These are phyloP conservation scores for Ganoderma resinaceum DNA, from an alignment of 1,284 basidiomycete species.

Conservation along the genomic window DNA sequence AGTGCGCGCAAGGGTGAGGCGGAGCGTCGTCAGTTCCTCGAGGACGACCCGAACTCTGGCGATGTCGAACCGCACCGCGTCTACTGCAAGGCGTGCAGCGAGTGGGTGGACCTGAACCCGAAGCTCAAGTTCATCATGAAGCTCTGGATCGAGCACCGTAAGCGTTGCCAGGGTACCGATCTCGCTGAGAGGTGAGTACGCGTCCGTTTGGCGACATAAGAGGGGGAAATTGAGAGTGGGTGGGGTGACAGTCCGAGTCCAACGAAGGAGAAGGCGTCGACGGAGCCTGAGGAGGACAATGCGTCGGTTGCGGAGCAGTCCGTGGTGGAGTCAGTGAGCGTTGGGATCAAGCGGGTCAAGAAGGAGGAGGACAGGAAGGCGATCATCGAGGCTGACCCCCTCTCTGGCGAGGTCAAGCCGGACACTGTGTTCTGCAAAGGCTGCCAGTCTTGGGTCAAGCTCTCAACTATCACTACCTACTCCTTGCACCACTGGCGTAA, in stretches of 20 bases:
- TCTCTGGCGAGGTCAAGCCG: conserved; percentile 53
- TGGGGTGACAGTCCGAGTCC: conserved; percentile 20
- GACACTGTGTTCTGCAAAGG: conserved; percentile 61
- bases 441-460: conserved; percentile 66
- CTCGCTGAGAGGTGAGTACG: conserved; percentile 31
- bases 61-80: conserved; percentile 60
- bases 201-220: conserved; percentile 2
- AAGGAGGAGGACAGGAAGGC: conserved; percentile 55
- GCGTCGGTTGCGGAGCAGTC: conserved; percentile 32
- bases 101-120: conserved; percentile 59
- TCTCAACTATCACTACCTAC: conserved; percentile 52
- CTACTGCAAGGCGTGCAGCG: conserved; percentile 61
- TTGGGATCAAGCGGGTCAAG: conserved; percentile 34
- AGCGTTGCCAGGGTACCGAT: conserved; percentile 45
- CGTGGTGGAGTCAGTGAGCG: conserved; percentile 20
- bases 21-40: conserved; percentile 67
- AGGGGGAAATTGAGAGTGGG: not conserved
- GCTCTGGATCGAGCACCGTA: conserved; percentile 64
- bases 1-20: conserved; percentile 55
- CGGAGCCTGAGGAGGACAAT: conserved; percentile 36
- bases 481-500: conserved; percentile 55
- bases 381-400: conserved; percentile 58
- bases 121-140: conserved; percentile 60
- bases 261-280: conserved; percentile 28
- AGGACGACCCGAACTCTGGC: conserved; percentile 61